Evolutionary conservation across 768 basidiomycete species (phyloP).

Genomic region (Mycena alexandri): DNA sequence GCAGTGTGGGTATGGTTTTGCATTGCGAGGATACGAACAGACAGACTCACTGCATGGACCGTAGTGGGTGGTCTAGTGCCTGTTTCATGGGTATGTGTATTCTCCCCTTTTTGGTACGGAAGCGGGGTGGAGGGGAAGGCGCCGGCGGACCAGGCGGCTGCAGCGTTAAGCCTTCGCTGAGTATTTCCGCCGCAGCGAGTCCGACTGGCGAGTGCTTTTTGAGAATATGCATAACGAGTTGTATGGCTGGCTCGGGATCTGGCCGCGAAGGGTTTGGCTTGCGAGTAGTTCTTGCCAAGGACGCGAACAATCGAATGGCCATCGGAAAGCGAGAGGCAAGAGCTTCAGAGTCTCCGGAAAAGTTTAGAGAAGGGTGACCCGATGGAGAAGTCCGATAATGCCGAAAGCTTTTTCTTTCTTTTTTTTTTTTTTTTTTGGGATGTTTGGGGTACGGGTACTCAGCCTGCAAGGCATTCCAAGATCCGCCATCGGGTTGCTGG

Average conservation of each 20-base stretch:
- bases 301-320: too few species aligned
- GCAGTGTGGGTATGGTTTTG: background rate
- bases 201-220: slow-evolving; percentile 2
- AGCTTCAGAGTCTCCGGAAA: too few species aligned
- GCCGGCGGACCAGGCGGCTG: slow-evolving; percentile 7
- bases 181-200: slow-evolving; percentile 14
- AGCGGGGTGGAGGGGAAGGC: background rate
- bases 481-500: too few species aligned
- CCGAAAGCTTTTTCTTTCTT: too few species aligned
- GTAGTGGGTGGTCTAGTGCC: slow-evolving; percentile 17
- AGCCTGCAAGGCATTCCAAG: too few species aligned
- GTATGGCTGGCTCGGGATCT: background rate
- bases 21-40: background rate
- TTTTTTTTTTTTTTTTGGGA: too few species aligned
- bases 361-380: too few species aligned
- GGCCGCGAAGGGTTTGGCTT: too few species aligned
- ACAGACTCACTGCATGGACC: slow-evolving; percentile 12
- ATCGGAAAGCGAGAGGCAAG: too few species aligned
- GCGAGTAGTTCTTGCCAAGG: too few species aligned
- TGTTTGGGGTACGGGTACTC: too few species aligned
- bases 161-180: background rate
- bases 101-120: background rate
- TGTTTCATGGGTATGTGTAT: slow-evolving; percentile 1
- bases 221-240: slow-evolving; percentile 5
- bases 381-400: too few species aligned